Evolutionary conservation across 768 basidiomycete species (phyloP), one percentile per base, ranked within the genome.

Genomic region (Collybiopsis luxurians): DNA sequence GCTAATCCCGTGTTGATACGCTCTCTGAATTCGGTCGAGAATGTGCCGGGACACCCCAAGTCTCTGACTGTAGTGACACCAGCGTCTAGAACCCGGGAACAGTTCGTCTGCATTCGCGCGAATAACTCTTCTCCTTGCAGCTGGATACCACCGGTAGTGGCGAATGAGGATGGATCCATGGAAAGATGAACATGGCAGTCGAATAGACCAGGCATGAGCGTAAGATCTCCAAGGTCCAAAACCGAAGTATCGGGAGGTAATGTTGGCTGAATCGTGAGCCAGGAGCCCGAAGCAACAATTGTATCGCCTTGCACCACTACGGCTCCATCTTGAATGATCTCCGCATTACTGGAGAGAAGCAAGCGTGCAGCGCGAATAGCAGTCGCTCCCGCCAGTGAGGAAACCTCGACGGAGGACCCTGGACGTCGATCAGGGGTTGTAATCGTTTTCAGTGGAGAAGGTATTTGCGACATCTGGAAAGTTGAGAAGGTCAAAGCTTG

Each of bases 151-250:
- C n/a, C 45, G 21, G 55, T 45, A 13, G 55, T 56, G 3, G 31
- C 46, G 34, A 43, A 43, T 1, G 36, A 34, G 26, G 45, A 28
- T 11, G 55, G 55, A 24, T 56, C 55, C 55, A 56, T 46, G 17
- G 30, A 56, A n/a, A 56, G 44, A 30, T 56, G 55, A 26, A 56
- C 55, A 39, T 56, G 55, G 46, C 55, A 56, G 27, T 56, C 55
- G 21, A 56, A 46, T 5, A 56, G 36, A 12, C 55, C 55, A 3
- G 55, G 55, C 55, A 56, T 56, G 9, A 56, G 17, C n/a, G 55
- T 56, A 6, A 48, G 34, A 26, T 56, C 46, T 24, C 55, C 55
- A 27, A 56, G 55, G 24, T 56, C 44, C 2, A 40, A 13, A 12
- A 56, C 26, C 11, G 21, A 27, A 7, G 55, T 3, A 17, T 24